Evolutionary conservation across 2,329 filamentous ascomycete species (phyloP), one percentile per base, ranked within the genome.

Genomic region (Talaromyces sp.): DNA sequence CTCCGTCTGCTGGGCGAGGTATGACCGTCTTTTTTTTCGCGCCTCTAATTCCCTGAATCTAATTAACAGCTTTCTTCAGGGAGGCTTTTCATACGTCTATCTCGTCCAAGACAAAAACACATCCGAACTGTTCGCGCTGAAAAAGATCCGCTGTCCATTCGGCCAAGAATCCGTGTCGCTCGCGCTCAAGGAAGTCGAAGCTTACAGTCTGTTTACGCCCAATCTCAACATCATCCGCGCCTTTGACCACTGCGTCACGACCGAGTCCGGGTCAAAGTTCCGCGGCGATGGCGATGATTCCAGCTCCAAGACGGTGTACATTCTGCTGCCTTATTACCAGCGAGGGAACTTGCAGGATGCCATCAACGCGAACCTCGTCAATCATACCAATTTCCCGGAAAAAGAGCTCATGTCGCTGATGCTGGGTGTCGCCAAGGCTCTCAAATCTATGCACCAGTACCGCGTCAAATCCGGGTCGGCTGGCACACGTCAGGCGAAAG

Each of bases 141-240:
- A 99, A 78, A 99, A 99, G 83, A 99, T 99, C 75, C 88, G 93
- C 72, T 99, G 94, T 81, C 93, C 94, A 4, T 97, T 99, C 71
- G 94, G 94, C 66, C 89, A 94, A 75, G 94, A 99, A 81, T 96
- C 91, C 27, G 93, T 99, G 61, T 87, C 91, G 66, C 91, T 91
- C 74, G 94, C 94, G 56, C 88, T 97, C 83, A 93, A 93, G 75
- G 94, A 99, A 80, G 94, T 97, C 63, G 93, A 97, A 75, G 93
- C 94, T 55, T 99, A 99, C 80, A 88, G 88, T 65, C 85, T 97
- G 62, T 99, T 99, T 79, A 81, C 86, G 59, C 87, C 88, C 66
- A 85, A 91, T 64, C 85, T 88, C 10, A 91, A 92, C 76, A 94
- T 97, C 75, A 96, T 97, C 73, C 88, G 88, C 69, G 86, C 86